These are phyloP conservation scores for Rhododendron molle DNA, from an alignment of 148 eudicot species.

Conservation along the genomic window DNA sequence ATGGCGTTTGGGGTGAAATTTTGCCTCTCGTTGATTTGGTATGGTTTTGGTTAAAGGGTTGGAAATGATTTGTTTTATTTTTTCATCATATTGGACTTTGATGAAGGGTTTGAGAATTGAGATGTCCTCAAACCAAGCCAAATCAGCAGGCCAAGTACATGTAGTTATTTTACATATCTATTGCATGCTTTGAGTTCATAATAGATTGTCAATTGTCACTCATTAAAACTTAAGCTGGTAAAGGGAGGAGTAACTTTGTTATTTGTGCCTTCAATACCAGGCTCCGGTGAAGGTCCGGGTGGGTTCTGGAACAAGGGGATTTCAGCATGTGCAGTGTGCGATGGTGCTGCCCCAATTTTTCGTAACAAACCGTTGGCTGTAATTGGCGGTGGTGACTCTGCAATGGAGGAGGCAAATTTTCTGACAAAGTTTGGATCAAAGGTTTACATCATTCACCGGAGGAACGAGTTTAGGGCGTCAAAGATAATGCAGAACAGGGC, in stretches of 20 bases:
- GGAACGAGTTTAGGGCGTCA: conserved; percentile 72
- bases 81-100: background rate
- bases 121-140: background rate
- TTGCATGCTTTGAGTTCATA: background rate
- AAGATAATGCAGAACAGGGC: conserved; percentile 83
- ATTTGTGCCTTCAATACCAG: conserved; percentile 6
- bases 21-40: background rate
- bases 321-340: conserved; percentile 68
- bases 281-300: conserved; percentile 34
- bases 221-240: background rate
- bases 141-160: background rate
- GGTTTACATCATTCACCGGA: conserved; percentile 75
- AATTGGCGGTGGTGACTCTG: conserved; percentile 70
- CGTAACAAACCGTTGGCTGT: conserved; percentile 51
- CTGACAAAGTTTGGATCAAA: conserved; percentile 60
- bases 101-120: background rate
- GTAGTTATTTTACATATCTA: background rate
- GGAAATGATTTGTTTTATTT: background rate
- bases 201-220: background rate
- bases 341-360: conserved; percentile 62
- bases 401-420: conserved; percentile 63
- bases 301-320: conserved; percentile 72
- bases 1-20: background rate
- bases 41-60: background rate
- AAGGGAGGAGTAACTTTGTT: background rate